phyloP scores from a whole-genome alignment of 352 stramenopile genomes.

The Globisporangium perplexum region DNA sequence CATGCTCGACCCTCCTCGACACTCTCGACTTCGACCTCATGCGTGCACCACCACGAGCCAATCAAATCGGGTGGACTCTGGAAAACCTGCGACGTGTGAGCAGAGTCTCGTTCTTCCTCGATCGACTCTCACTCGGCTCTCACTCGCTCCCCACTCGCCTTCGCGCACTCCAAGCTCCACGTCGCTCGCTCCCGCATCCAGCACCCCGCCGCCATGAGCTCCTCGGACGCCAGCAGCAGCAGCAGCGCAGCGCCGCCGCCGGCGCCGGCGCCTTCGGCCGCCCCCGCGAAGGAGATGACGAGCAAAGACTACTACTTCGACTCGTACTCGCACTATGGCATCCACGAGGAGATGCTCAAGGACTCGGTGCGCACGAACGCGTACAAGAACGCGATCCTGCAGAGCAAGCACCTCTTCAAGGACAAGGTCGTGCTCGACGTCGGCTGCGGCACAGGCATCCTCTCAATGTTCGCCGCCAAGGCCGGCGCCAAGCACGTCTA shows the following conservation, averaged over 20 bases:
- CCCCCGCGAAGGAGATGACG: slow-evolving; percentile 55
- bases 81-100: slow-evolving; percentile 11
- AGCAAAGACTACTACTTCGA: slow-evolving; percentile 99
- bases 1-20: no score
- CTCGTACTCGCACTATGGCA: slow-evolving; percentile 97
- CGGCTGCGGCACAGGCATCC: slow-evolving; percentile 95
- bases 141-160: not conserved
- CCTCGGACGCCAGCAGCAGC: slow-evolving; percentile 7
- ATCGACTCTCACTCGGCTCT: not conserved
- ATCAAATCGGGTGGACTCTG: slow-evolving; percentile 5
- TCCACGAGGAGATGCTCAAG: slow-evolving; percentile 95
- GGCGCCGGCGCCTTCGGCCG: slow-evolving; percentile 16
- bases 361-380: slow-evolving; percentile 93
- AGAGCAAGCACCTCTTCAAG: slow-evolving; percentile 96
- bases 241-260: slow-evolving; percentile 5
- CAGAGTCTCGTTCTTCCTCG: not conserved
- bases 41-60: slow-evolving; percentile 4
- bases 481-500: slow-evolving; percentile 90
- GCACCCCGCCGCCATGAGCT: slow-evolving; percentile 20
- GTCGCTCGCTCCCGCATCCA: not conserved
- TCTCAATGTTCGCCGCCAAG: slow-evolving; percentile 97
- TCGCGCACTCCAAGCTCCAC: not conserved
- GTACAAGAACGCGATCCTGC: slow-evolving; percentile 97
- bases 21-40: no score
- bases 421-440: slow-evolving; percentile 97